A percentile compares a stretch with the other conserved stretches of the same genome.
Conservation (phyloP, 148 eudicot species). For the Persicaria maculosa region DNA sequence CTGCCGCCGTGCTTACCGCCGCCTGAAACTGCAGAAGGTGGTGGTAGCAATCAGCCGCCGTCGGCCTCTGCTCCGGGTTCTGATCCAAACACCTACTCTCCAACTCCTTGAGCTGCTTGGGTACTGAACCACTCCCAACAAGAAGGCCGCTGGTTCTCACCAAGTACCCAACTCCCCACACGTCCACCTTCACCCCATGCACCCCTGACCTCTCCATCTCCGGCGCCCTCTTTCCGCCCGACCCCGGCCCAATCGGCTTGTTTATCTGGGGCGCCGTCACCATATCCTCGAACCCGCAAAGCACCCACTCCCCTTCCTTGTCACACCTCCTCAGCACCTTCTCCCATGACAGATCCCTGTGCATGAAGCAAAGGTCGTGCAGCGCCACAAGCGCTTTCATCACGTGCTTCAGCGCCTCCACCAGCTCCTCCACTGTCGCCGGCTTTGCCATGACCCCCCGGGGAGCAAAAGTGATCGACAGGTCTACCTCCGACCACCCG, state of each 20-base stretch:
- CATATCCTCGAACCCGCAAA: slow-evolving; percentile 68
- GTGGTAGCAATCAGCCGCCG: slow-evolving; percentile 92
- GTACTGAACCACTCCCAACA: slow-evolving; percentile 7
- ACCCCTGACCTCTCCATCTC: slow-evolving; percentile 66
- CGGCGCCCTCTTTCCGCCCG: slow-evolving; percentile 45
- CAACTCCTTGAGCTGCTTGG: slow-evolving; percentile 45
- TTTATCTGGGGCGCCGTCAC: slow-evolving; percentile 64
- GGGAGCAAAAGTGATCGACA: slow-evolving; percentile 47
- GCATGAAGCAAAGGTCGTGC: slow-evolving; percentile 81
- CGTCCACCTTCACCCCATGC: slow-evolving; percentile 84
- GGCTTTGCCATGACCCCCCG: slow-evolving; percentile 56
- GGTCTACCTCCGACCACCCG: slow-evolving; percentile 33
- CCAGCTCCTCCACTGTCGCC: slow-evolving; percentile 30
- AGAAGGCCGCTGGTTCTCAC: slow-evolving; percentile 48
- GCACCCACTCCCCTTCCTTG: slow-evolving; percentile 42
- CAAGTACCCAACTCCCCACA: slow-evolving; percentile 72
- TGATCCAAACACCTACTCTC: slow-evolving; percentile 59
- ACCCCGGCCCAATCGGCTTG: slow-evolving; percentile 24
- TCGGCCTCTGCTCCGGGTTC: slow-evolving; percentile 71
- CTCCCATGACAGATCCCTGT: slow-evolving; percentile 70
- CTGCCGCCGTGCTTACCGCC: slow-evolving; percentile 10
- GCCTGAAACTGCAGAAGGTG: slow-evolving; percentile 80
- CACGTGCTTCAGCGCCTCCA: slow-evolving; percentile 70
- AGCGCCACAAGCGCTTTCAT: slow-evolving; percentile 68
- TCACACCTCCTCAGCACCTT: slow-evolving; percentile 36